Conservation (phyloP, 148 eudicot species). For the Vaccinium myrtillus region DNA sequence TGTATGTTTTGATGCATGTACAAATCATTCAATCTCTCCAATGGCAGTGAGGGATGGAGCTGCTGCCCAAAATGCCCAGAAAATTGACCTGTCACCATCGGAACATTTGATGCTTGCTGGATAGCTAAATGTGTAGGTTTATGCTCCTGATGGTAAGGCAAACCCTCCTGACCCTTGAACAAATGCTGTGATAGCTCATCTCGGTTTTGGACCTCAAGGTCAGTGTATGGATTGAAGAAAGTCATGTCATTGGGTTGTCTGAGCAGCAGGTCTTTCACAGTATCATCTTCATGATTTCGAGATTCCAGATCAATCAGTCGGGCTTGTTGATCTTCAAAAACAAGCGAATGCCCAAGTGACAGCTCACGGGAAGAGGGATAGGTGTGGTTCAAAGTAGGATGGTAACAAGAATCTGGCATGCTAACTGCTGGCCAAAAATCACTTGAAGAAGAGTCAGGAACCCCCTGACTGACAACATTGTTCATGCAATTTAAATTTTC, state of each 20-base stretch:
- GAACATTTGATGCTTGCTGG: constrained; percentile 38
- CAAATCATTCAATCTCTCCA: constrained; percentile 46
- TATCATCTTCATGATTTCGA: constrained; percentile 32
- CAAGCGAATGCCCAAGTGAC: constrained; percentile 41
- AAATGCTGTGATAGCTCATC: constrained; percentile 56
- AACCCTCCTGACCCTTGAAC: constrained; percentile 40
- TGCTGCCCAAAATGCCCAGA: constrained; percentile 50
- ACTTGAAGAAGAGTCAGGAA: constrained; percentile 34
- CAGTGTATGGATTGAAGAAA: constrained; percentile 42
- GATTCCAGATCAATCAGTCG: constrained; percentile 49
- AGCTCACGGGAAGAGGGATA: constrained; percentile 37
- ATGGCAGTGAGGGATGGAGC: constrained; percentile 43
- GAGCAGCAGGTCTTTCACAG: constrained; percentile 46
- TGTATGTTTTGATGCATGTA: constrained; percentile 50
- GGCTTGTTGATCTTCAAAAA: constrained; percentile 40
- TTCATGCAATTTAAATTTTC: constrained; percentile 28
- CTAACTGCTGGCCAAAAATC: constrained; percentile 50
- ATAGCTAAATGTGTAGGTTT: constrained; percentile 45
- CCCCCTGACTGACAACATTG: constrained; percentile 29
- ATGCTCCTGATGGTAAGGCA: constrained; percentile 46
- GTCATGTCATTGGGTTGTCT: constrained; percentile 43
- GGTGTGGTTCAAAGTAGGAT: constrained; percentile 32
- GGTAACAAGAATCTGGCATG: constrained; percentile 44
- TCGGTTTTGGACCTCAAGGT: constrained; percentile 47
- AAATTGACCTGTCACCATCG: constrained; percentile 47